Conservation (phyloP, 2,329 filamentous ascomycete genomes). For the Colletotrichum sp. region DNA sequence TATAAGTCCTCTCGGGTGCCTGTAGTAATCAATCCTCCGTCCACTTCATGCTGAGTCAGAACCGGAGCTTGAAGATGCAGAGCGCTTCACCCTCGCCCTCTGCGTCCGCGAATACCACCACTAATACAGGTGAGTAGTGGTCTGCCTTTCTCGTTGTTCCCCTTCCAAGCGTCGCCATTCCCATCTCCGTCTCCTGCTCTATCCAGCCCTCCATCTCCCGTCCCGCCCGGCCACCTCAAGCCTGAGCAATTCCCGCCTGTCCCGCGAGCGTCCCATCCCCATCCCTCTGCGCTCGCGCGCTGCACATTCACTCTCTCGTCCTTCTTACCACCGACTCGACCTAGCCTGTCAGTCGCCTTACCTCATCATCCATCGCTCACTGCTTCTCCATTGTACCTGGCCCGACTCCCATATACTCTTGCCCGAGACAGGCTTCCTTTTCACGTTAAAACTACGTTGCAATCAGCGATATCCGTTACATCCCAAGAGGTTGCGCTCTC, state of each 20-base stretch:
- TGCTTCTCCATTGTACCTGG: neutral
- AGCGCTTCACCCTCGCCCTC: conserved; percentile 21
- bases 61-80: conserved; percentile 24
- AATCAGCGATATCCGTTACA: conserved; percentile 5
- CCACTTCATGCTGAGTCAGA: conserved; percentile 25
- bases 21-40: conserved; percentile 24
- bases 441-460: conserved; percentile 4
- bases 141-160: conserved; percentile 1
- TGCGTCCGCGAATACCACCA: conserved; percentile 22
- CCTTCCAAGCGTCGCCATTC: neutral
- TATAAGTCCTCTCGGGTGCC: conserved; percentile 19
- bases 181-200: neutral
- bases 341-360: conserved; percentile 4
- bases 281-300: neutral
- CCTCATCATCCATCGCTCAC: conserved; percentile 4
- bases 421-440: neutral
- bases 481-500: neutral
- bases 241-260: neutral
- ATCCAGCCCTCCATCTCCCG: neutral
- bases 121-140: conserved; percentile 20
- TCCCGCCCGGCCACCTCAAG: neutral
- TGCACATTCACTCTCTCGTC: neutral
- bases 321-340: neutral
- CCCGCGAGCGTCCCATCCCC: neutral
- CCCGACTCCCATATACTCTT: neutral